A percentile compares a stretch with the other conserved stretches of the same genome.
Conservation (phyloP, 768 basidiomycete genomes). For the Suillus subluteus region DNA sequence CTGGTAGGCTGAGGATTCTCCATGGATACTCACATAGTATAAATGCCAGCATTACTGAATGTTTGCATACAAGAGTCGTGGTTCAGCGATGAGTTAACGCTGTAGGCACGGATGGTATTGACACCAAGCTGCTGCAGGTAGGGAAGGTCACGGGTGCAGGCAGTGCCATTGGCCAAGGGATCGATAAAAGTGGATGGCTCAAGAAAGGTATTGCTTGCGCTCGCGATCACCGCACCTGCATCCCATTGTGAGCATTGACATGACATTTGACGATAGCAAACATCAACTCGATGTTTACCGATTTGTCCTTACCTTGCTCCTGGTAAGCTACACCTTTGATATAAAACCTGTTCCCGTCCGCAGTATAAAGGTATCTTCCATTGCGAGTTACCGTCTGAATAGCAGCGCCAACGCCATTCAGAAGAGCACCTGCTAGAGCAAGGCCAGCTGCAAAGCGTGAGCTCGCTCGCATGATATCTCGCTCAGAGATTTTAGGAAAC, state of each 20-base stretch:
- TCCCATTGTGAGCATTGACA: neutral
- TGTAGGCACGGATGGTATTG: constrained; percentile 86
- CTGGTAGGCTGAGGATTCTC: constrained; percentile 11
- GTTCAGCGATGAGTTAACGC: constrained; percentile 79
- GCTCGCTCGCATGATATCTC: constrained; percentile 28
- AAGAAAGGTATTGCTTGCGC: constrained; percentile 61
- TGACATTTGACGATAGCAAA: neutral
- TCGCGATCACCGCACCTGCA: constrained; percentile 42
- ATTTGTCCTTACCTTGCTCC: constrained; percentile 59
- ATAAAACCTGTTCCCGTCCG: constrained; percentile 78
- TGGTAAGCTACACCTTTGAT: constrained; percentile 90
- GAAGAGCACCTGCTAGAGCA: constrained; percentile 43
- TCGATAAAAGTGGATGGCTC: constrained; percentile 81
- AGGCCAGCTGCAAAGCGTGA: constrained; percentile 30
- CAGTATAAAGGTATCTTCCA: constrained; percentile 82
- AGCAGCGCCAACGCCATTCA: constrained; percentile 69
- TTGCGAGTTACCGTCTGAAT: constrained; percentile 67
- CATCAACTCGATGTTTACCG: constrained; percentile 1
- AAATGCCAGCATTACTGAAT: constrained; percentile 80
- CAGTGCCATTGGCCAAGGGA: constrained; percentile 67
- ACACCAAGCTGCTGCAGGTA: constrained; percentile 75
- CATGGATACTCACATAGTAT: constrained; percentile 70
- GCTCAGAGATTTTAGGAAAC: constrained; percentile 14
- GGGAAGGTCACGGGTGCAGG: constrained; percentile 80
- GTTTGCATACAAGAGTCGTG: constrained; percentile 87